A percentile compares a stretch with the other conserved stretches of the same genome.
Conservation (phyloP, 179 eudicot species). For the Beta lomatogona region DNA sequence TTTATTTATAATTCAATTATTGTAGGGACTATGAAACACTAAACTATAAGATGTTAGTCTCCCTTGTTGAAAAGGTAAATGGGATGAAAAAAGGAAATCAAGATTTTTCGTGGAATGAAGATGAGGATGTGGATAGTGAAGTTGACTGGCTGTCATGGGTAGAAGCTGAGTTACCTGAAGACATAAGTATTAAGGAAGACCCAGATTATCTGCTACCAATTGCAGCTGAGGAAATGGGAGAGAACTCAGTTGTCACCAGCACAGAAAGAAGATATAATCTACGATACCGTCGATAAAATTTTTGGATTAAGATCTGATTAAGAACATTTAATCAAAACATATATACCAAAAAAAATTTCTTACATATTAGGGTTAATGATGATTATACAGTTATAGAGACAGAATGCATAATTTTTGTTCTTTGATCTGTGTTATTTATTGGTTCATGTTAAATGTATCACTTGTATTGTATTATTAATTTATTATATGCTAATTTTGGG, state of each 20-base stretch:
- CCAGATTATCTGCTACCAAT: slow-evolving; percentile 53
- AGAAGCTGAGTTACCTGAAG: slow-evolving; percentile 65
- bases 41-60: slow-evolving; percentile 63
- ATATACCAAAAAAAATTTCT: neutral
- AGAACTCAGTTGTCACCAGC: slow-evolving; percentile 34
- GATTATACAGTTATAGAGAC: too few species aligned
- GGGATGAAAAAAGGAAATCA: slow-evolving; percentile 36
- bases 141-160: slow-evolving; percentile 64
- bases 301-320: neutral
- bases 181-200: slow-evolving; percentile 49
- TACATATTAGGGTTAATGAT: neutral
- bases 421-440: too few species aligned
- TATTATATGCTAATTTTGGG: too few species aligned
- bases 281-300: slow-evolving; percentile 36
- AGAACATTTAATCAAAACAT: neutral
- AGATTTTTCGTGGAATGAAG: slow-evolving; percentile 31
- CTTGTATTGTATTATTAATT: too few species aligned
- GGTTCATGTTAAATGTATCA: too few species aligned
- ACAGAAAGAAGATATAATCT: slow-evolving; percentile 54
- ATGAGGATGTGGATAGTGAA: slow-evolving; percentile 52
- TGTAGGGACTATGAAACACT: slow-evolving; percentile 71
- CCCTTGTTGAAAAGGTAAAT: slow-evolving; percentile 53
- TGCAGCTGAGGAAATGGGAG: slow-evolving; percentile 38
- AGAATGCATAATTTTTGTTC: too few species aligned
- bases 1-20: neutral